phyloP scores from a whole-genome alignment of 2,329 filamentous ascomycete genomes.

The Elsinoe fawcettii region DNA sequence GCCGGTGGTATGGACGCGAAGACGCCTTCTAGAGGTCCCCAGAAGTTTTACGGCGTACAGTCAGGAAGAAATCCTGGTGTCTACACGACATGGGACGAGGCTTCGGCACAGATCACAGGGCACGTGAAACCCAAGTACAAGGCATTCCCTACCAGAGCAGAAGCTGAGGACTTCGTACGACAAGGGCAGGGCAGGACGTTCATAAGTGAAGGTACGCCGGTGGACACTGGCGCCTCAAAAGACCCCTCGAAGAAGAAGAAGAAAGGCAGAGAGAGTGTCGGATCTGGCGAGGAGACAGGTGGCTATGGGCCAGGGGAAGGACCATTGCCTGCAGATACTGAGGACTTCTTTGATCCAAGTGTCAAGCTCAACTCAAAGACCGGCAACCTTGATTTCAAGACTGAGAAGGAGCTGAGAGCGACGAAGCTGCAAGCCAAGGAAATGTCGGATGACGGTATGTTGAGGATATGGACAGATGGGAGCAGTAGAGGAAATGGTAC shows the following conservation, averaged over 20 bases:
- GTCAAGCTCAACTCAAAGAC: constrained; percentile 47
- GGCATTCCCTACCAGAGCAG: constrained; percentile 44
- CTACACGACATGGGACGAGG: constrained; percentile 61
- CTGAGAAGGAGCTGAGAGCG: constrained; percentile 38
- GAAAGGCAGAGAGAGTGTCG: constrained; percentile 26
- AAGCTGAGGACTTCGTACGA: constrained; percentile 71
- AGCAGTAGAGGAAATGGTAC: constrained; percentile 53
- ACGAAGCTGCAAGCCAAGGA: constrained; percentile 41
- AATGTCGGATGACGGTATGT: constrained; percentile 40
- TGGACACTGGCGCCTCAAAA: constrained; percentile 28
- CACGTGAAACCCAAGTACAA: constrained; percentile 57
- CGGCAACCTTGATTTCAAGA: constrained; percentile 50
- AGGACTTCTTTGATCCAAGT: constrained; percentile 55
- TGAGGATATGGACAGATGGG: constrained; percentile 58
- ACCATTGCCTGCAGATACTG: constrained; percentile 47
- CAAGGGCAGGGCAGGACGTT: constrained; percentile 24
- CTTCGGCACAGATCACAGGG: constrained; percentile 64
- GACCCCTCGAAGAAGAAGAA: constrained; percentile 36
- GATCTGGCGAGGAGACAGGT: constrained; percentile 20
- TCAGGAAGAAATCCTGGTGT: constrained; percentile 52
- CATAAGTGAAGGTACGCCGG: constrained; percentile 19
- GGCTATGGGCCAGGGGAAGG: constrained; percentile 47
- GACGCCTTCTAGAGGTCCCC: constrained; percentile 30
- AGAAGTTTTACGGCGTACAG: constrained; percentile 55
- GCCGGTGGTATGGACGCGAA: constrained; percentile 45